Conservation (phyloP, 495 filamentous ascomycete genomes). For the Aspergillus affinis region DNA sequence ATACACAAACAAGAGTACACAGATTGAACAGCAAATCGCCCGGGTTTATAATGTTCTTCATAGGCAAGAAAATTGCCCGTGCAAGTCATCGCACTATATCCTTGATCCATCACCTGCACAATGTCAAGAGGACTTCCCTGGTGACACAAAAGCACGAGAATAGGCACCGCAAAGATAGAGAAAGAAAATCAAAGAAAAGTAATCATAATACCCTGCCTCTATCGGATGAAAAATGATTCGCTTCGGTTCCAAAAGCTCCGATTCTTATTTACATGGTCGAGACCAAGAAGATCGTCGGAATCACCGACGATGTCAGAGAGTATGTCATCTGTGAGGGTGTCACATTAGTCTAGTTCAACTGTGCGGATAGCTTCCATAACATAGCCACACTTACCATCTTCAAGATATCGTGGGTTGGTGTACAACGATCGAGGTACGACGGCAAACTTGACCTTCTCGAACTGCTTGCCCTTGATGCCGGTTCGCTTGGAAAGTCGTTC, state of each 20-base stretch:
- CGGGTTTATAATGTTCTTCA: constrained; percentile 6
- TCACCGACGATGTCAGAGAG: constrained; percentile 68
- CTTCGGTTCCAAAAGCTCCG: constrained; percentile 57
- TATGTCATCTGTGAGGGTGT: constrained; percentile 64
- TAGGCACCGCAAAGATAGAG: neutral
- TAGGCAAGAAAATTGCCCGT: neutral
- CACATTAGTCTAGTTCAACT: constrained; percentile 21
- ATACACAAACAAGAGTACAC: neutral
- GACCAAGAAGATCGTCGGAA: constrained; percentile 77
- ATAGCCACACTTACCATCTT: constrained; percentile 69
- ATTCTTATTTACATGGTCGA: constrained; percentile 85
- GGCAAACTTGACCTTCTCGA: constrained; percentile 98
- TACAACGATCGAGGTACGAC: constrained; percentile 68
- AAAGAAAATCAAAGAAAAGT: neutral
- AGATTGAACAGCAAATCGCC: neutral
- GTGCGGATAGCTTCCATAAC: neutral
- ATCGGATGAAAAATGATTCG: constrained; percentile 69
- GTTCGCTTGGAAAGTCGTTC: constrained; percentile 85
- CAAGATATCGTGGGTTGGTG: constrained; percentile 75
- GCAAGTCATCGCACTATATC: constrained; percentile 1
- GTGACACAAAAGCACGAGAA: neutral
- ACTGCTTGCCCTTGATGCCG: constrained; percentile 94
- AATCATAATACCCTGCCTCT: constrained; percentile 23
- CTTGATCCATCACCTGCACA: constrained; percentile 6
- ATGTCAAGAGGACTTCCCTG: constrained; percentile 1